These are phyloP conservation scores for Eragrostis nindensis DNA, from an alignment of 176 grass and related monocot species.

Conservation along the genomic window DNA sequence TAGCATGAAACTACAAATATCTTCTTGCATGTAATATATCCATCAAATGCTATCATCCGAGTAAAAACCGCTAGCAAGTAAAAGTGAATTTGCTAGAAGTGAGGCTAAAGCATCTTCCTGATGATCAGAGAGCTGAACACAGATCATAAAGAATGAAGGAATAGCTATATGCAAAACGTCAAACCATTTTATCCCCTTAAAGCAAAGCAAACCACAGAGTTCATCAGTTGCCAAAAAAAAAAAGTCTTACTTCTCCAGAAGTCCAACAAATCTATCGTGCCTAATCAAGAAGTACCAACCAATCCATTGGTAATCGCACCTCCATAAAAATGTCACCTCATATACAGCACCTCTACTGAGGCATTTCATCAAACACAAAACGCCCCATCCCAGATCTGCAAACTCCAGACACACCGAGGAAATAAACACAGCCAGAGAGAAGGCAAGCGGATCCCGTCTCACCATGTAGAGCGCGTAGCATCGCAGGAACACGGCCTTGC, in stretches of 20 bases:
- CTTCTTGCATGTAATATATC: conserved; percentile 6
- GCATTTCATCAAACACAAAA: conserved; percentile 56
- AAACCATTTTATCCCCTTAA: background rate
- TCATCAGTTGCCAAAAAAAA: background rate
- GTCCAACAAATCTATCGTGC: background rate
- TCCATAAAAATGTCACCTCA: background rate
- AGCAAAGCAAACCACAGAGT: background rate
- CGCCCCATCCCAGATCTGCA: conserved; percentile 31
- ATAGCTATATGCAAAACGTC: background rate
- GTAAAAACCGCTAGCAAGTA: background rate
- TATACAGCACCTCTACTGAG: conserved; percentile 12
- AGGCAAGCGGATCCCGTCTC: conserved; percentile 10
- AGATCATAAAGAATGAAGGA: background rate
- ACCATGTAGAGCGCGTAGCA: conserved; percentile 96
- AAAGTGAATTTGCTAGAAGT: background rate
- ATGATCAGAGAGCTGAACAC: background rate
- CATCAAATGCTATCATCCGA: conserved; percentile 19
- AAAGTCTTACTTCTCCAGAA: background rate
- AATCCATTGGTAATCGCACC: background rate
- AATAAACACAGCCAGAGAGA: background rate
- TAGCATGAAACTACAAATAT: background rate
- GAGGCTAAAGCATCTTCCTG: background rate
- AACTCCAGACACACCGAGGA: background rate
- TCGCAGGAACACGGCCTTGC: conserved; percentile 86
- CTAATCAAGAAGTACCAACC: background rate